Conservation (phyloP, 2,329 filamentous ascomycete species). For the Hymenoscyphus occultus region DNA sequence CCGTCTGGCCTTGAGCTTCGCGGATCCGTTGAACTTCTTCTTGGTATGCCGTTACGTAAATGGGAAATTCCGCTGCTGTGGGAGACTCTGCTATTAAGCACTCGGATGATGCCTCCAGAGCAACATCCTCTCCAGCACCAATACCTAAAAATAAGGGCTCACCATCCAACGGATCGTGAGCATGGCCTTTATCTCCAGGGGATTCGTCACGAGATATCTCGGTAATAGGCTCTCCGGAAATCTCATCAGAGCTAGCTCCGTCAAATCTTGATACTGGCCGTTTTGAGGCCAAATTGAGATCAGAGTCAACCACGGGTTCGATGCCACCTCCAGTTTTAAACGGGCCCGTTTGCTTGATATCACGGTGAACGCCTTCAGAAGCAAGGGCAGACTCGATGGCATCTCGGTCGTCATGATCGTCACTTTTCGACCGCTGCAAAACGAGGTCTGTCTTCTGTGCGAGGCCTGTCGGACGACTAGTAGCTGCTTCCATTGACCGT, state of each 20-base stretch:
- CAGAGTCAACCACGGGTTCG: slow-evolving; percentile 14
- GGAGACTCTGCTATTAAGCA: slow-evolving; percentile 78
- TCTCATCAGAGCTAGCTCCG: background rate
- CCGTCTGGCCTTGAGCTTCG: slow-evolving; percentile 43
- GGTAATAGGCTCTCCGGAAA: background rate
- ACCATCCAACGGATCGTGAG: slow-evolving; percentile 61
- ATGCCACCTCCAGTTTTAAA: slow-evolving; percentile 14
- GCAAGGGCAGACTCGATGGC: slow-evolving; percentile 48
- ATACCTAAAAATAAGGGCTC: slow-evolving; percentile 70
- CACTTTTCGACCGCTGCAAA: slow-evolving; percentile 45
- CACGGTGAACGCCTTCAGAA: slow-evolving; percentile 52
- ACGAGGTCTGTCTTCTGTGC: slow-evolving; percentile 38
- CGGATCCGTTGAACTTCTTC: slow-evolving; percentile 75
- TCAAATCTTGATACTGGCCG: background rate
- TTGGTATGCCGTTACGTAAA: slow-evolving; percentile 86
- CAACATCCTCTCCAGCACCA: slow-evolving; percentile 58
- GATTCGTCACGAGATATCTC: slow-evolving; percentile 37
- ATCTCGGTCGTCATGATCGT: slow-evolving; percentile 49
- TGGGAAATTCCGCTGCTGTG: slow-evolving; percentile 76
- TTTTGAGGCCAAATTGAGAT: background rate
- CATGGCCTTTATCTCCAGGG: slow-evolving; percentile 55
- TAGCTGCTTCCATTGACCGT: slow-evolving; percentile 48
- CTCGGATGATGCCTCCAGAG: slow-evolving; percentile 35
- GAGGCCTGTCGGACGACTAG: slow-evolving; percentile 41
- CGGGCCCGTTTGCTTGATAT: slow-evolving; percentile 36